Base-by-base conservation (phyloP, 2,329 filamentous ascomycete species). In the Aspergillus candidus region DNA sequence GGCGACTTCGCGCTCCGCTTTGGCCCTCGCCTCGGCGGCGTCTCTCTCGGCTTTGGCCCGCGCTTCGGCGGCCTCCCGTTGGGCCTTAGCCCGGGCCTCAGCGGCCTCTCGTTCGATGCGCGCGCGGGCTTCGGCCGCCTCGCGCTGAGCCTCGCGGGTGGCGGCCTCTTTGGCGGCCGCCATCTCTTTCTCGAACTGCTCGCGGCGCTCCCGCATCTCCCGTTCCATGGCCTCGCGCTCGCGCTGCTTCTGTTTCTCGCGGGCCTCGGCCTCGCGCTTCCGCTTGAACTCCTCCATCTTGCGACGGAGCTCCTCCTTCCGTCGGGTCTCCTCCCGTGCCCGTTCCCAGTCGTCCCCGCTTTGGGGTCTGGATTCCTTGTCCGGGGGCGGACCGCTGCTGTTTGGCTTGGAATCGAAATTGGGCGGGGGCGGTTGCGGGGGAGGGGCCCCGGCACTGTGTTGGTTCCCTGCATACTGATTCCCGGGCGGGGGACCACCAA, bases 151-250 rank as follows among this genome's bases (percentile, higher is more conserved):
- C 30, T 57, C 56, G 15, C 44, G 50, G 8, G 50, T 52, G 8
- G 56, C 55, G 13, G 49, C 49, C 29, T 55, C 53, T 34, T 50
- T 57, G 14, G 61, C 62, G 13, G 56, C 59, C n/a, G 61, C 61
- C 53, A 64, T 62, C 40, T 65, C 62, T 18, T 49, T 58, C 50
- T 69, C 67, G 13, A 68, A 56, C 43, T 68, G 66, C 49, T 69
- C 66, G 34, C 63, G 63, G 29, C 65, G 65, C 49, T 68, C 63
- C 33, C 60, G 59, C 29, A 67, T 50, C 42, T 69, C 65, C 32
- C 59, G 59, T 47, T 70, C 67, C 56, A 68, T 67, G 8, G 59
- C 62, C 43, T 70, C 67, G 17, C 63, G 61, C 43, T 70, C 67
- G 1, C 62, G 60, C 42, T 68, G 57, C 34, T 58, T 57, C 41